These are phyloP conservation scores for Agapanthus africanus DNA, from an alignment of 106 monocot genomes.

Conservation along the genomic window DNA sequence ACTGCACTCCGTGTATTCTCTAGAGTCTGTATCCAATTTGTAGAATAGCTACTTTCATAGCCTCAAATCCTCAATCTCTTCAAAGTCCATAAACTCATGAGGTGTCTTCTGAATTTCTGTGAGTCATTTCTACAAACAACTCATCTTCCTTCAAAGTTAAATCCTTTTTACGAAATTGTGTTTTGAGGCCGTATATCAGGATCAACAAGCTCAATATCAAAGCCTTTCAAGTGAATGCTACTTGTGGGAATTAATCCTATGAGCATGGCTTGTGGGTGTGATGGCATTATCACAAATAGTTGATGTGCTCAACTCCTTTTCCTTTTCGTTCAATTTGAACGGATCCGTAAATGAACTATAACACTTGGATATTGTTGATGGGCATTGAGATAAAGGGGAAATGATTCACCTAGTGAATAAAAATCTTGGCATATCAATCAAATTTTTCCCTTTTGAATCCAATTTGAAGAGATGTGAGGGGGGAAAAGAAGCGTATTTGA, in stretches of 20 bases:
- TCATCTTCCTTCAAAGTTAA: neutral
- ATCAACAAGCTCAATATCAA: slow-evolving; percentile 44
- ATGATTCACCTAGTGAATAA: neutral
- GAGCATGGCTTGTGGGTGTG: neutral
- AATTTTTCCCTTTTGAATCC: no score
- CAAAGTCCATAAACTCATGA: slow-evolving; percentile 23
- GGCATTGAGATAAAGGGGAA: neutral
- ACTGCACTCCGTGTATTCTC: slow-evolving; percentile 59
- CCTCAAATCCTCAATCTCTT: slow-evolving; percentile 69
- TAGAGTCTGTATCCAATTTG: slow-evolving; percentile 77
- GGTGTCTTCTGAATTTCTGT: neutral
- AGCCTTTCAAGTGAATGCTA: slow-evolving; percentile 12
- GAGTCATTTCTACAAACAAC: neutral
- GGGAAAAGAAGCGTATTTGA: no score
- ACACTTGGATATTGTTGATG: neutral
- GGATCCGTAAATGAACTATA: neutral
- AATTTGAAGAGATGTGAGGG: no score
- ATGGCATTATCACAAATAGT: slow-evolving; percentile 2
- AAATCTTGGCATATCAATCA: slow-evolving; percentile 3
- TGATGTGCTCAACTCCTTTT: slow-evolving; percentile 1
- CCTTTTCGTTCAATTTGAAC: neutral
- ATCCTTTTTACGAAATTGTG: slow-evolving; percentile 9
- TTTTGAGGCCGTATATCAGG: slow-evolving; percentile 38
- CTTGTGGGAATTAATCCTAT: slow-evolving; percentile 5
- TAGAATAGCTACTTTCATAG: slow-evolving; percentile 54